Conservation (phyloP, 1,139 yeast species). For the Taphrina betulina region DNA sequence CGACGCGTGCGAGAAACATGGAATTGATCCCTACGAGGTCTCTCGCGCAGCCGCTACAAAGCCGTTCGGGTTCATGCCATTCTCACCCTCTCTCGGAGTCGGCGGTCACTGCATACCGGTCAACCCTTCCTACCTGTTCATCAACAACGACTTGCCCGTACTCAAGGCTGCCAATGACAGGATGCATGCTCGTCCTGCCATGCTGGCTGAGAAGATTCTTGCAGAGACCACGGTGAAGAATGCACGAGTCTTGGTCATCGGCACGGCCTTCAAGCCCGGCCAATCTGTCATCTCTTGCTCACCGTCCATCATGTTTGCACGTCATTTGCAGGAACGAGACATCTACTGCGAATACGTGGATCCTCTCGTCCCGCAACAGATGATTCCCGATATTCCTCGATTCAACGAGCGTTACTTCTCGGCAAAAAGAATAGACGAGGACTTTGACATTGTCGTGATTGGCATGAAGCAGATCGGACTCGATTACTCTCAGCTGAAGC, state of each 20-base stretch:
- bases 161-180: conserved; percentile 15
- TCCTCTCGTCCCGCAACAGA: conserved; percentile 18
- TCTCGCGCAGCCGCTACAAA: conserved; percentile 20
- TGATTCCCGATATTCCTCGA: not conserved
- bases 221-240: not conserved
- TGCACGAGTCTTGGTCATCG: conserved; percentile 8
- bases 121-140: conserved; percentile 26
- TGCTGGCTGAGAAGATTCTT: conserved; percentile 5
- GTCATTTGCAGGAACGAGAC: not conserved
- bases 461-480: conserved; percentile 18
- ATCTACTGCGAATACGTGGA: not conserved
- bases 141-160: conserved; percentile 23
- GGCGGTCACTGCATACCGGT: conserved; percentile 28
- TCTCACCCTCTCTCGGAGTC: conserved; percentile 14
- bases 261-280: conserved; percentile 22
- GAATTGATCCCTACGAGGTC: conserved; percentile 24
- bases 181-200: conserved; percentile 24
- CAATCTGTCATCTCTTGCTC: conserved; percentile 23
- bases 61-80: conserved; percentile 24
- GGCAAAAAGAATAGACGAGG: not conserved
- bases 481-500: conserved; percentile 3
- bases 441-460: conserved; percentile 14
- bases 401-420: not conserved
- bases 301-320: conserved; percentile 16
- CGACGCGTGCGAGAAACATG: conserved; percentile 13